A percentile compares a stretch with the other conserved stretches of the same genome.
These are phyloP conservation scores for Salvia miltiorrhiza DNA, from an alignment of 257 asterid genomes.

Conservation along the genomic window DNA sequence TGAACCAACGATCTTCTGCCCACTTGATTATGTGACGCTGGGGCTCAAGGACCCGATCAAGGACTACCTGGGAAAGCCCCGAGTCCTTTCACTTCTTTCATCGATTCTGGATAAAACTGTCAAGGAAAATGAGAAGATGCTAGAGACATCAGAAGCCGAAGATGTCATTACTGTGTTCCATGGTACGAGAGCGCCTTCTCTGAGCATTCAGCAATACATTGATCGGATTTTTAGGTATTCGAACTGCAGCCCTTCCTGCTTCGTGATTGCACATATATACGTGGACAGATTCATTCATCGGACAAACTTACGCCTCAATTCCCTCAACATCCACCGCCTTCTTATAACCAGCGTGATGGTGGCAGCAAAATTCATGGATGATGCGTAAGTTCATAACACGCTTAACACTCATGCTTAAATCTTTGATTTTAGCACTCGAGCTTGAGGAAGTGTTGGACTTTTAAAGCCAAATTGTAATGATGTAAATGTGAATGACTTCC, in stretches of 20 bases:
- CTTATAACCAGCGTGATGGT: conserved; percentile 86
- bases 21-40: conserved; percentile 43
- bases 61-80: conserved; percentile 62
- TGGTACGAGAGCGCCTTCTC: conserved; percentile 69
- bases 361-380: conserved; percentile 92
- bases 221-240: conserved; percentile 85
- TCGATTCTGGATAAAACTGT: conserved; percentile 56
- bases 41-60: conserved; percentile 59
- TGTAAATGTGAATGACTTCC: not conserved
- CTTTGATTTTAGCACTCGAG: not conserved
- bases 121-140: conserved; percentile 51
- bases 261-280: conserved; percentile 72
- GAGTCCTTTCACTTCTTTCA: conserved; percentile 58
- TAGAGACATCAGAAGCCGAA: conserved; percentile 39
- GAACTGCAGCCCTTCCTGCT: conserved; percentile 84
- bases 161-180: conserved; percentile 58
- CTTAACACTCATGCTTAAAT: not conserved
- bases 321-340: conserved; percentile 82
- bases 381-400: conserved; percentile 60
- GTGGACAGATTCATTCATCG: conserved; percentile 64
- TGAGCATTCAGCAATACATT: conserved; percentile 64
- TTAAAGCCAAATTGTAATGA: not conserved
- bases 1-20: conserved; percentile 34
- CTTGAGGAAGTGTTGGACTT: not conserved
- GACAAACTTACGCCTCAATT: conserved; percentile 44